Evolutionary conservation across 208 protist genomes (phyloP), one percentile per base, ranked within the genome.

Genomic region (Leishmania tarentolae): DNA sequence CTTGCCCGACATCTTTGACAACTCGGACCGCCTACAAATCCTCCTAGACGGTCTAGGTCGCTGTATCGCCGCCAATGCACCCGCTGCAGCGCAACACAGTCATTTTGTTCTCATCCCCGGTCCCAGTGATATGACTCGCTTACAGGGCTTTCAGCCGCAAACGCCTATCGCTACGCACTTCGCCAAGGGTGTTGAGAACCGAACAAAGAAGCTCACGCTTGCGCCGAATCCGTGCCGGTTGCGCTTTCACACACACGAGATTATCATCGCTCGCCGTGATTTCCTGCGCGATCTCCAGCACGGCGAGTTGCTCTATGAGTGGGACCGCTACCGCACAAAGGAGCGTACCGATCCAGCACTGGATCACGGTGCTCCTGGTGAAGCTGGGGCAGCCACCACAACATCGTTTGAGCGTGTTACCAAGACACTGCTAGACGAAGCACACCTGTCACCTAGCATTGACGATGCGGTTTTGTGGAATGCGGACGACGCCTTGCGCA

Each of bases 171-270:
- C 93, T 15, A 82, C 81, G 9, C 75, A 82, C 52, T 92, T 94
- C 75, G 75, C 81, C 8, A 92, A 91, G 50, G 86, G 79, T 17
- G 84, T 98, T 19, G 78, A 90, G 65, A 71, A 82, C 31, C 86
- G 88, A 40, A 81, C 91, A n/a, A 95, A 96, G 68, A 88, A 83
- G 71, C 83, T 96, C 19, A 87, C 84, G 28, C 84, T 96, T 47
- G 95, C 93, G 17, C 87, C 92, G 1, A 98, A 98, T 82, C 95
- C 95, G 35, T 96, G 92, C 69, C 92, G 93, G 15, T 80, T 98
- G 70, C 91, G 93, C 74, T 97, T 97, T 81, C 90, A 88, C 87
- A 96, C 95, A 24, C 95, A 96, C 76, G 95, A 98, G 80, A 88
- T 97, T 5, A 78, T 97, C 75, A 78, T 98, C n/a, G 72, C 86